Percentiles rank a stretch among this genome's conserved stretches.
These are phyloP conservation scores for Ceratobasidium sp. DNA, from an alignment of 1,284 basidiomycete species.

Conservation along the genomic window DNA sequence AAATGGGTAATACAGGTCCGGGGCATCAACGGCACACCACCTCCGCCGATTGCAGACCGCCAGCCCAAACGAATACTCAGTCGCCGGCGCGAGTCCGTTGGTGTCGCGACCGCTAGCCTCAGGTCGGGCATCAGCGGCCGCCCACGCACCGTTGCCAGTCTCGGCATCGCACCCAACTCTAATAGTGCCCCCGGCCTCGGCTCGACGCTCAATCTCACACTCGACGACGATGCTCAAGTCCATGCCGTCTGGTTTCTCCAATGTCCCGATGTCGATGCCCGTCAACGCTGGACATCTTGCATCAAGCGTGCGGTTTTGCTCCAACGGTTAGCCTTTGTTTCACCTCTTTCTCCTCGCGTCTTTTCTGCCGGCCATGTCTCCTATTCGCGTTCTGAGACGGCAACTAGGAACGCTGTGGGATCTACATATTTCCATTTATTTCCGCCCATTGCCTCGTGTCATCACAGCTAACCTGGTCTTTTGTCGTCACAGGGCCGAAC, in stretches of 20 bases:
- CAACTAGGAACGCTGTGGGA: slow-evolving; percentile 15
- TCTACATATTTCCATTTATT: slow-evolving; percentile 8
- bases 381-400: neutral
- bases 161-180: slow-evolving; percentile 65
- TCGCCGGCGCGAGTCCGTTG: slow-evolving; percentile 25
- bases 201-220: slow-evolving; percentile 38
- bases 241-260: slow-evolving; percentile 75
- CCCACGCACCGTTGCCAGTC: slow-evolving; percentile 70
- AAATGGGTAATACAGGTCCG: slow-evolving; percentile 35
- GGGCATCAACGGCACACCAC: slow-evolving; percentile 34
- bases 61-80: neutral
- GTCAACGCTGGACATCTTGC: slow-evolving; percentile 75
- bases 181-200: slow-evolving; percentile 55
- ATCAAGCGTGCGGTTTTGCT: slow-evolving; percentile 76
- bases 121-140: slow-evolving; percentile 58
- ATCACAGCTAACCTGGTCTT: slow-evolving; percentile 3
- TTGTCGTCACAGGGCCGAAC: slow-evolving; percentile 31
- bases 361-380: neutral
- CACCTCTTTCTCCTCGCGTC: slow-evolving; percentile 27
- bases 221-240: slow-evolving; percentile 62
- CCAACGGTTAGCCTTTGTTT: slow-evolving; percentile 64
- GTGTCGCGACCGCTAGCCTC: slow-evolving; percentile 1
- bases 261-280: slow-evolving; percentile 66
- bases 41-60: slow-evolving; percentile 2
- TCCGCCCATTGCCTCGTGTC: neutral